Conservation (phyloP, 169 alveolate genomes). For the Cryptosporidium meleagridis region DNA sequence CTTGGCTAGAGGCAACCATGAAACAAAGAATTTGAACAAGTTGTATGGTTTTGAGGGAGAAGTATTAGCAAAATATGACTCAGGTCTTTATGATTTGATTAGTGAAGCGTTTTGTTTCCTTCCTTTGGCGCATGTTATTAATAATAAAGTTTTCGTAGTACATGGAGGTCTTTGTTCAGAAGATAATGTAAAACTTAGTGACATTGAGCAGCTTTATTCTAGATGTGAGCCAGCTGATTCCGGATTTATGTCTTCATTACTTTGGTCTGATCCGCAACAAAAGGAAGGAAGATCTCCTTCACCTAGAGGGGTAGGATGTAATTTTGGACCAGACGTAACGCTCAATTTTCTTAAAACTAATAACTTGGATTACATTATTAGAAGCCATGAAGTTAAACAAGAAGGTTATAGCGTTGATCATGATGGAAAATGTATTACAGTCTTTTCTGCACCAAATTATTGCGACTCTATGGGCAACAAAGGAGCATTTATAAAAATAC, state of each 20-base stretch:
- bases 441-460: constrained; percentile 99
- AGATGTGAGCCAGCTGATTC: constrained; percentile 96
- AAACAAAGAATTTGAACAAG: constrained; percentile 95
- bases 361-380: constrained; percentile 89
- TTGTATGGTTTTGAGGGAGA: constrained; percentile 99
- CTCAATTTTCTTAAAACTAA: constrained; percentile 91
- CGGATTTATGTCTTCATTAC: constrained; percentile 94
- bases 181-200: constrained; percentile 94
- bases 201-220: constrained; percentile 92
- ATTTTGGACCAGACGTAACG: constrained; percentile 98
- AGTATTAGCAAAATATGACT: constrained; percentile 95
- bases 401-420: constrained; percentile 98
- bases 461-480: constrained; percentile 99
- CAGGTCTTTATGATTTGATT: constrained; percentile 90
- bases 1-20: constrained; percentile 99
- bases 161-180: constrained; percentile 98
- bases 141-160: constrained; percentile 93
- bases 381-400: constrained; percentile 98
- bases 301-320: constrained; percentile 96
- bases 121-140: constrained; percentile 97
- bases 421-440: constrained; percentile 95
- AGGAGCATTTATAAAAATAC: constrained; percentile 93
- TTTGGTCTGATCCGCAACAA: constrained; percentile 99
- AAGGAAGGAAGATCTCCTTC: constrained; percentile 95
- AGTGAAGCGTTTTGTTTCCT: constrained; percentile 93